phyloP scores from a whole-genome alignment of 164 flowering plant species.

The Berberis vulgaris region DNA sequence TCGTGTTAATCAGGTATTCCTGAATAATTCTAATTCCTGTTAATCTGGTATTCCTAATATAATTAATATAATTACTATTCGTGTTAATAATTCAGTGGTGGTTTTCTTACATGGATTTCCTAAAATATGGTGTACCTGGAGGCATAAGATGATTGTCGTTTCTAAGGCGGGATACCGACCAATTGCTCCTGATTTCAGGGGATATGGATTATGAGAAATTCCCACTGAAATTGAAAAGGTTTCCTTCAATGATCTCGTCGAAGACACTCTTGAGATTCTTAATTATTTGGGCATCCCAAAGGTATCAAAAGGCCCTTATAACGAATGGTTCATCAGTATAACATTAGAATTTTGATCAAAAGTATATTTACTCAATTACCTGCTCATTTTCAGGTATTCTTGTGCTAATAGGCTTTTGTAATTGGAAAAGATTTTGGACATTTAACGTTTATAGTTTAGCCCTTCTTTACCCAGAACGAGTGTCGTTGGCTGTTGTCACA shows the following conservation, averaged over 20 bases:
- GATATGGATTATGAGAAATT: not conserved
- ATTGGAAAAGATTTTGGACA: not conserved
- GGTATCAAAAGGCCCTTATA: too few relatives aligned
- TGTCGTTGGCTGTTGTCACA: not conserved
- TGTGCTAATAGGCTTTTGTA: conserved; percentile 2
- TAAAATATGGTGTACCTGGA: not conserved
- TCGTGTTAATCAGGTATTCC: too few relatives aligned
- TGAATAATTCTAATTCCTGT: too few relatives aligned
- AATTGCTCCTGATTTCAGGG: not conserved
- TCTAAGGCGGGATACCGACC: not conserved
- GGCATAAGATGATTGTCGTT: not conserved
- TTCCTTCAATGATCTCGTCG: conserved; percentile 19
- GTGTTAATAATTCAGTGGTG: not conserved
- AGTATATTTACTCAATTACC: too few relatives aligned
- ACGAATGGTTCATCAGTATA: too few relatives aligned
- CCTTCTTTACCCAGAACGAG: not conserved
- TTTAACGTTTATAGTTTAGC: not conserved
- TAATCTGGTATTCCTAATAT: too few relatives aligned
- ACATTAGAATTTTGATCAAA: too few relatives aligned
- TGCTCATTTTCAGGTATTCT: too few relatives aligned
- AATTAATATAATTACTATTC: not conserved
- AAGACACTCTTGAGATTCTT: conserved; percentile 18
- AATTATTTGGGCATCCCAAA: conserved; percentile 13
- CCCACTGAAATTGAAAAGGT: conserved; percentile 29
- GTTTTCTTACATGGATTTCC: conserved; percentile 1